A percentile compares a stretch with the other conserved stretches of the same genome.
Evolutionary conservation across 768 basidiomycete species (phyloP).

Genomic region (Boletus insuetus): DNA sequence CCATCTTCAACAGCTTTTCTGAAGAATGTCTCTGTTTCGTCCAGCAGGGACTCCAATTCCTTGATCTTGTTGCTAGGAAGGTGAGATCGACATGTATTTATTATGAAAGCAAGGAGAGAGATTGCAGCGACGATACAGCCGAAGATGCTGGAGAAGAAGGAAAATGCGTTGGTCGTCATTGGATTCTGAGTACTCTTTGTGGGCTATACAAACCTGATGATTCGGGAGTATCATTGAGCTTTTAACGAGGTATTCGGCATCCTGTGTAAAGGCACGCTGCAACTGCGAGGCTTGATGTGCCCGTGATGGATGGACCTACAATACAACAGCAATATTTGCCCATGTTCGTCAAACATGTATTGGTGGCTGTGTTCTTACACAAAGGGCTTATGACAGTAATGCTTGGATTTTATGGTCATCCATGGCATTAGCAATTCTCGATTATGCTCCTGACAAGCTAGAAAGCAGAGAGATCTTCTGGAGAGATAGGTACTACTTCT

Average conservation of each 20-base stretch:
- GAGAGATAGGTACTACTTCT: slow-evolving; percentile 16
- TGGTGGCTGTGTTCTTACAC: background rate
- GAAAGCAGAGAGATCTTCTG: slow-evolving; percentile 9
- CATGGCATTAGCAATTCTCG: background rate
- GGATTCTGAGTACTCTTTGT: background rate
- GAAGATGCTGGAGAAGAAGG: background rate
- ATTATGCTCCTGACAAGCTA: background rate
- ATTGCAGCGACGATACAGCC: background rate
- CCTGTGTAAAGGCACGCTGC: slow-evolving; percentile 5
- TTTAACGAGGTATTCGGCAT: background rate
- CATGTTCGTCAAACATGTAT: too few species aligned
- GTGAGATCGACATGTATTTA: background rate
- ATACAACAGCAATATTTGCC: background rate
- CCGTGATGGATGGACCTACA: background rate
- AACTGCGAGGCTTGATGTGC: background rate
- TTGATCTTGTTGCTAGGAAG: slow-evolving; percentile 11
- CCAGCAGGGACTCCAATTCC: background rate
- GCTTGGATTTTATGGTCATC: too few species aligned
- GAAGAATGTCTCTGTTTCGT: slow-evolving; percentile 1
- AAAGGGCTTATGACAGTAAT: background rate
- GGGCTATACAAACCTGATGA: background rate
- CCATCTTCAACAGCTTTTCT: slow-evolving; percentile 5
- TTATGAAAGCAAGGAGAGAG: background rate
- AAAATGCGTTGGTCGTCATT: background rate
- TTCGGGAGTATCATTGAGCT: background rate